Base-by-base conservation (phyloP, 2,329 filamentous ascomycete genomes). In the Fusarium humuli region DNA sequence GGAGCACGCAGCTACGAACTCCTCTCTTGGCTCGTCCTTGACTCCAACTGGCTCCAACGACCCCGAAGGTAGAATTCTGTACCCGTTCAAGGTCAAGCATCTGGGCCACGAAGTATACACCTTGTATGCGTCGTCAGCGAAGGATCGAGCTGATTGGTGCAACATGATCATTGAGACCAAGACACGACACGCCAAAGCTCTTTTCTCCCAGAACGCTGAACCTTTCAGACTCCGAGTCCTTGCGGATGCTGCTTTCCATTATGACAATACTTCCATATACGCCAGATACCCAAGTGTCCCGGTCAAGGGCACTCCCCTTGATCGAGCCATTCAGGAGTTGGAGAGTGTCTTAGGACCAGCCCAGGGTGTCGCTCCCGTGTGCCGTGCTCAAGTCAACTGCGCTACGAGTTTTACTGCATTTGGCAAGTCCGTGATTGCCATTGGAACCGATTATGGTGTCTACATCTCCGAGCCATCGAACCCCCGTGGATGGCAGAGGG, bases 71-170 rank as follows among this genome's bases (percentile, higher is more conserved):
- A 93, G 91, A 78, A 92, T 96, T 47, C 82, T 99, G 73, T 99
- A 94, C 78, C 96, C 97, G 0, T 99, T 99, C 88, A 91, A 91
- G 71, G 89, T 99, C 78, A 98, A 98, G 82, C 96, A 99, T 81
- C 87, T 99, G 22, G 96, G 97, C 14, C 93, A 97, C 49, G 94
- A 97, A 73, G 91, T 93, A 1, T 98, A 98, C 79, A 97, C 92
- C 0, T 84, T 99, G 3, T 98, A 97, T 78, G 94, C 95, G 0
- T 88, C 91, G 8, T 91, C 90, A 3, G 88, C 91, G 4, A 87
- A 91, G 66, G 92, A 90, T 73, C 88, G 96, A 61, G 86, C 90
- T 67, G 93, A 97, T 50, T 99, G 97, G 97, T 97, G 94, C 76
- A 90, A 90, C 70, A 97, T 94, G 81, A 97, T 99, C 73, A 91